Evolutionary conservation across 805 yeast genomes (phyloP), one percentile per base, ranked within the genome.

Genomic region (Vanderwaltozyma yarrowii): DNA sequence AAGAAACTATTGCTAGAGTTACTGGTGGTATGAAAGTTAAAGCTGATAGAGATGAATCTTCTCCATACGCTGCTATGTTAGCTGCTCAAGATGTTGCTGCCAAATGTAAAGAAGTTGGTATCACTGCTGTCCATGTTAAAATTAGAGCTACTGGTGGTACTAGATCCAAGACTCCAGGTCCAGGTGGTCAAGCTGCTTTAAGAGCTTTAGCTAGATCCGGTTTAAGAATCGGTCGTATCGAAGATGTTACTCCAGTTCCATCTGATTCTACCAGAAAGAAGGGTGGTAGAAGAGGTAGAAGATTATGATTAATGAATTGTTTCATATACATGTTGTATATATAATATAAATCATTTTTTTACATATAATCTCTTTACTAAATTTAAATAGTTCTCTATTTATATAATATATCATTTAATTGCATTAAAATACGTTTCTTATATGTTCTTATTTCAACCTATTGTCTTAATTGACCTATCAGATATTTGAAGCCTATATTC

Each of bases 201-300:
- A 83, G 98, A 82, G 96, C 97, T 67, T 74, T 89, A 65, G 97
- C 99, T 65, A 88, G 99, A 81, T 87, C 97, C 57, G 99, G 99
- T 70, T 78, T 92, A 73, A 88, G 95, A 81, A 92, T 92, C 58
- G 99, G 99, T 64, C 87, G 99, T 76, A 92, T 92, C 62, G 99
- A 94, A 79, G 99, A 92, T 72, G 98, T 92, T 59, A 92, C 99
- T 60, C 98, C 98, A 72, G 88, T 92, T 64, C 99, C 99, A 72
- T 92, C 98, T 60, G 99, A 92, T 74, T 88, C 97, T 64, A 94
- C 98, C 72, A 92, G 99, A 83, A 85, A 89, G 86, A 94, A 92
- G 94, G 98, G 98, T 86, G 99, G 99, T 85, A 92, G 98, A 80
- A 88, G 99, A 81, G 99, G 99, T 89, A 89, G 98, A 82, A 87